phyloP scores from a whole-genome alignment of 176 grass and related monocot genomes.

The Dendrocalamus sinicus region DNA sequence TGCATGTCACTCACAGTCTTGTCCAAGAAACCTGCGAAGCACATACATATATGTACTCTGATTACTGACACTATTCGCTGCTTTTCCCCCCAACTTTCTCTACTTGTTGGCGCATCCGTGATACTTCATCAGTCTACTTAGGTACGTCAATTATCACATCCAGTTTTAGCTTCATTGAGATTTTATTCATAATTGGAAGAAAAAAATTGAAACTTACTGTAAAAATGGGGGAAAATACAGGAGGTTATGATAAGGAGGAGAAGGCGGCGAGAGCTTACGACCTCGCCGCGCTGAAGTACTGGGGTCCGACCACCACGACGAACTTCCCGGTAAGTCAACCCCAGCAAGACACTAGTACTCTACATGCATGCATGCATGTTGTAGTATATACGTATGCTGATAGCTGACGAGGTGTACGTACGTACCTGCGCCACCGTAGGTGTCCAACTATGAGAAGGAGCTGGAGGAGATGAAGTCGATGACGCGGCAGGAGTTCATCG shows the following conservation, averaged over 20 bases:
- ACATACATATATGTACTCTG: neutral
- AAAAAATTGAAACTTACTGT: neutral
- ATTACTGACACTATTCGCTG: slow-evolving; percentile 24
- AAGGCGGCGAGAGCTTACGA: slow-evolving; percentile 93
- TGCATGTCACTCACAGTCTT: slow-evolving; percentile 37
- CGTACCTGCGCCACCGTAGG: slow-evolving; percentile 47
- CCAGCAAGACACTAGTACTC: neutral
- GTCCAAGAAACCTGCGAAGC: slow-evolving; percentile 40
- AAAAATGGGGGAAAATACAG: slow-evolving; percentile 39
- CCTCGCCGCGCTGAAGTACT: slow-evolving; percentile 86
- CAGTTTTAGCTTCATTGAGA: neutral
- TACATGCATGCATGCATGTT: slow-evolving; percentile 2
- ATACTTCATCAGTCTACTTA: slow-evolving; percentile 66
- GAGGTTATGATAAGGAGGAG: slow-evolving; percentile 93
- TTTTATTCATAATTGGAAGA: neutral
- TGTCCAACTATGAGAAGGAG: slow-evolving; percentile 79
- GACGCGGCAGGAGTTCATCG: slow-evolving; percentile 95
- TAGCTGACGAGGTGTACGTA: neutral
- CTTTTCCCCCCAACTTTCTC: slow-evolving; percentile 24
- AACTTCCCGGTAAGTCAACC: slow-evolving; percentile 75
- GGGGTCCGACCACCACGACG: slow-evolving; percentile 80
- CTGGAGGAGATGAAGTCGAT: slow-evolving; percentile 91
- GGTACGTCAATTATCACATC: slow-evolving; percentile 52
- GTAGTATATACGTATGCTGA: neutral
- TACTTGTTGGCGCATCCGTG: slow-evolving; percentile 11